These are phyloP conservation scores for Phialocephala sp. DNA, from an alignment of 2,329 filamentous ascomycete genomes.

Conservation along the genomic window DNA sequence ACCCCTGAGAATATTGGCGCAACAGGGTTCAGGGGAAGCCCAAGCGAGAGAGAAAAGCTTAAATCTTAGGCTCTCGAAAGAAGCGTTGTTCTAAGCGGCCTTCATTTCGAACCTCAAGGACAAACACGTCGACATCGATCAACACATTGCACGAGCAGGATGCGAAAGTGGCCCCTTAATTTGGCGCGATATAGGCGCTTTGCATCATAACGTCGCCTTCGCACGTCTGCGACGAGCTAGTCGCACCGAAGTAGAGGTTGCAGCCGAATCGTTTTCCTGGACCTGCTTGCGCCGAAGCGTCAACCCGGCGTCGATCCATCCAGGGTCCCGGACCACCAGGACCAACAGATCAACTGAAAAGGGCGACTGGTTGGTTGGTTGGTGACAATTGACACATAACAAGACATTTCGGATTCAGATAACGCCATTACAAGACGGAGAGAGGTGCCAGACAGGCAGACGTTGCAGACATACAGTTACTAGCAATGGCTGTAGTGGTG, in stretches of 20 bases:
- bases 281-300: background rate
- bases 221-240: background rate
- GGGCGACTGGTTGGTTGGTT: background rate
- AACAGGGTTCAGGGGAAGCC: background rate
- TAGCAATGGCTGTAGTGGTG: background rate
- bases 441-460: background rate
- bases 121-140: no score
- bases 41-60: background rate
- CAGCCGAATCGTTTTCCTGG: background rate
- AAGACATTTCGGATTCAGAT: background rate
- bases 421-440: background rate
- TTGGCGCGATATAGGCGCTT: no score
- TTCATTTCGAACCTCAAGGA: no score
- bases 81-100: no score
- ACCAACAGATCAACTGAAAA: no score
- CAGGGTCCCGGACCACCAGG: background rate
- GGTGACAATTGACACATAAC: background rate
- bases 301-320: constrained; percentile 5
- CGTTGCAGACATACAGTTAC: background rate
- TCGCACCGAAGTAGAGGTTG: background rate
- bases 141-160: no score
- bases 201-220: no score
- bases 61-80: no score
- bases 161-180: no score
- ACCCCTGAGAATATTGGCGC: background rate